Base-by-base conservation (phyloP, 371 early-diverging fungal species). In the Saksenaea oblongispora region DNA sequence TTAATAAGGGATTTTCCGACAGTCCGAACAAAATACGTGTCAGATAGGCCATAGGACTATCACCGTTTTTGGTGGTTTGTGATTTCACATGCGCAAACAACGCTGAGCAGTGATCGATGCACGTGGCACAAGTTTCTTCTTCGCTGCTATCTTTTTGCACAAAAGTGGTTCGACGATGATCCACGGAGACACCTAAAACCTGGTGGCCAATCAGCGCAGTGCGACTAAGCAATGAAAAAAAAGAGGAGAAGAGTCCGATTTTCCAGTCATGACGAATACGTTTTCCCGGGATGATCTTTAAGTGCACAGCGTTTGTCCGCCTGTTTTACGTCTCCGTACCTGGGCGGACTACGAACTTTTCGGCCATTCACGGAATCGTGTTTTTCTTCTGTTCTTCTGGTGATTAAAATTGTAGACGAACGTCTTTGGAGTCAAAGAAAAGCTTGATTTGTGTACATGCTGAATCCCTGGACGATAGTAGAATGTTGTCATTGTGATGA, bases 211-310 rank as follows among this genome's bases (percentile, higher is more conserved):
- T 47, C 51, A 47, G 10, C 24, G 27, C 22, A 4, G 51, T 47
- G 51, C n/a, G 22, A 47, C 51, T 47, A 47, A 47, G 51, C 51
- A 47, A 47, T 22, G 51, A 47, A n/a, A 41, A 17, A 15, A 22
- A 22, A 47, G 7, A 31, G 31, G 31, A 7, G 31, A 7, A 7
- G 51, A 47, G 51, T 47, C 51, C 51, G 51, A 47, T 47, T 47
- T 47, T 47, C 51, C 51, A 22, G 51, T 22, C 51, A 47, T 17
- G 10, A 22, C 51, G 10, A 47, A 47, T 47, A 47, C 51, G 51
- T 47, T 47, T 47, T 47, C 51, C 51, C 51, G 51, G 51, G 51
- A 47, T 47, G 51, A 47, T 47, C 51, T 47, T 47, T 47, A 47
- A 47, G 51, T 47, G 51, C 51, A 47, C 51, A n/a, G n/a, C 22